phyloP scores from a whole-genome alignment of 2,329 filamentous ascomycete genomes.

The Diaporthe vexans region DNA sequence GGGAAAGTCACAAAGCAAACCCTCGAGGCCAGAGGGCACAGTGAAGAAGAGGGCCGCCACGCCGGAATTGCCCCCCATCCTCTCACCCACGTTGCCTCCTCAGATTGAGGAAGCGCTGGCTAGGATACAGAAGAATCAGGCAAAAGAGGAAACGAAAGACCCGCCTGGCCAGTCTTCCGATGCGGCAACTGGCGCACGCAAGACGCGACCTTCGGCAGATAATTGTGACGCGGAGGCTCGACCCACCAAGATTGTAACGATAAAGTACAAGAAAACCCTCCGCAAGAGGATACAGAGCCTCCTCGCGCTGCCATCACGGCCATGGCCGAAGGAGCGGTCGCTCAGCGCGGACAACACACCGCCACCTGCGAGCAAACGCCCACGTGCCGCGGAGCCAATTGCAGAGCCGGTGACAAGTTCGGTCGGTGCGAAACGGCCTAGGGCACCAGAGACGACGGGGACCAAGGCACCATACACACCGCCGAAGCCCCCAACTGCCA shows the following conservation, averaged over 20 bases:
- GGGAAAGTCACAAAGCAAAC: conserved; percentile 46
- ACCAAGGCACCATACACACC: conserved; percentile 63
- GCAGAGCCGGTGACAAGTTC: conserved; percentile 44
- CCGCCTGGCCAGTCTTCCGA: conserved; percentile 48
- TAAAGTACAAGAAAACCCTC: conserved; percentile 63
- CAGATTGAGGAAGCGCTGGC: conserved; percentile 63
- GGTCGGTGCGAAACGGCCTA: conserved; percentile 57
- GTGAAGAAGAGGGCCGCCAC: conserved; percentile 53
- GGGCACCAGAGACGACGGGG: conserved; percentile 57
- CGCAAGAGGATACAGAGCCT: conserved; percentile 61
- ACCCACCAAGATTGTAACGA: conserved; percentile 55
- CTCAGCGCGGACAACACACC: conserved; percentile 58
- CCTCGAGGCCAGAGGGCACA: conserved; percentile 48
- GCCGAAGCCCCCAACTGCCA: conserved; percentile 62
- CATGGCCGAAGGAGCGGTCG: conserved; percentile 57
- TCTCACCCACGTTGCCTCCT: conserved; percentile 70
- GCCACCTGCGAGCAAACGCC: conserved; percentile 64
- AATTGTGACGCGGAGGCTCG: conserved; percentile 50
- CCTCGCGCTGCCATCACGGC: conserved; percentile 58
- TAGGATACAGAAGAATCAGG: conserved; percentile 51
- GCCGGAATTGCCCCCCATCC: conserved; percentile 61
- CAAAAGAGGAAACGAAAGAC: conserved; percentile 45
- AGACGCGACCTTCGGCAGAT: conserved; percentile 49
- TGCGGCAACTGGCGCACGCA: conserved; percentile 53
- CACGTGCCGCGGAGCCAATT: conserved; percentile 55